phyloP scores from a whole-genome alignment of 495 filamentous ascomycete genomes.

The Aspergillus panamensis region DNA sequence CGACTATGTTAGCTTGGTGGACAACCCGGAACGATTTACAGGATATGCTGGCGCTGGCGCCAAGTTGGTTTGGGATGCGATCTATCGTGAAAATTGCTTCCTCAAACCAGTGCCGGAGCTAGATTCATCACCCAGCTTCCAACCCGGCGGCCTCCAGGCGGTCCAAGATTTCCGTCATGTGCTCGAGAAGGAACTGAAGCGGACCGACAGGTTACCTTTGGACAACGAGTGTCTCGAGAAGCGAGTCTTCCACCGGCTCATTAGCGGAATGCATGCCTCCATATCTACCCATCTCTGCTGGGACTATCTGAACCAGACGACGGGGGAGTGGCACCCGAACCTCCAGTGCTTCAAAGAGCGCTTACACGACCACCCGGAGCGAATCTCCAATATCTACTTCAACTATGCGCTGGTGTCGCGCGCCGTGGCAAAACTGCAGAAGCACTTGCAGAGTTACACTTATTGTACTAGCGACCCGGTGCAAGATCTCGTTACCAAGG shows the following conservation, averaged over 20 bases:
- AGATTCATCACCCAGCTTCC: slow-evolving; percentile 28
- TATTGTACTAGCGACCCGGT: slow-evolving; percentile 84
- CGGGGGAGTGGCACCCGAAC: slow-evolving; percentile 92
- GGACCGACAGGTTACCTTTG: slow-evolving; percentile 61
- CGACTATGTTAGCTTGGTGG: slow-evolving; percentile 91
- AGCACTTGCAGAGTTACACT: slow-evolving; percentile 77
- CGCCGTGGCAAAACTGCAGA: slow-evolving; percentile 85
- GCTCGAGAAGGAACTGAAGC: slow-evolving; percentile 67
- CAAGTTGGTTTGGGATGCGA: slow-evolving; percentile 89
- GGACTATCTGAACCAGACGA: slow-evolving; percentile 94
- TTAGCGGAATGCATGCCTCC: slow-evolving; percentile 96
- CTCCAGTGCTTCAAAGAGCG: slow-evolving; percentile 82
- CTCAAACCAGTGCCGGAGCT: slow-evolving; percentile 56
- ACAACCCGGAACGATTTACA: slow-evolving; percentile 94
- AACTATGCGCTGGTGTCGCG: slow-evolving; percentile 93
- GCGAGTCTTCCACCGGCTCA: slow-evolving; percentile 90
- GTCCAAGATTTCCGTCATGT: slow-evolving; percentile 81
- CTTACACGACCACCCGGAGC: slow-evolving; percentile 78
- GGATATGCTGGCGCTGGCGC: slow-evolving; percentile 83
- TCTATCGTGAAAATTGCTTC: slow-evolving; percentile 98
- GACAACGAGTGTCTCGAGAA: slow-evolving; percentile 96
- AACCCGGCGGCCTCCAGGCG: slow-evolving; percentile 52
- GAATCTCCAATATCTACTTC: slow-evolving; percentile 96
- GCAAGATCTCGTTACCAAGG: slow-evolving; percentile 75
- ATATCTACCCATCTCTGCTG: slow-evolving; percentile 95